Percentiles rank a stretch among this genome's conserved stretches.
phyloP scores from a whole-genome alignment of 228 moss, liverwort and hornwort genomes.

The Sphagnum fallax region DNA sequence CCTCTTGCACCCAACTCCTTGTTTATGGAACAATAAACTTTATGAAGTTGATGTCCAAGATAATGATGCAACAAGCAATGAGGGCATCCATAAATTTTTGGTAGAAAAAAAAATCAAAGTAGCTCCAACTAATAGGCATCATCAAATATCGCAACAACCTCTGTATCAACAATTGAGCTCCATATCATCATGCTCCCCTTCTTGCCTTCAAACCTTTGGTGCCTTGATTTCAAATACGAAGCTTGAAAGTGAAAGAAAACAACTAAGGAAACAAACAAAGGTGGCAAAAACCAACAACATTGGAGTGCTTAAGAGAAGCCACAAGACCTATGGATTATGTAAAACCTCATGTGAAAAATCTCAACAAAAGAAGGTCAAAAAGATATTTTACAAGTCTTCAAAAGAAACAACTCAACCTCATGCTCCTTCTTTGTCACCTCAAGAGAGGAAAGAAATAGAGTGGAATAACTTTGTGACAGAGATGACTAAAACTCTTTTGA shows the following conservation, averaged over 20 bases:
- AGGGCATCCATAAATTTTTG: no score
- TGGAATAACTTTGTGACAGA: conserved; percentile 43
- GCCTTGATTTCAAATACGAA: not conserved
- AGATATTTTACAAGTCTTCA: conserved; percentile 2
- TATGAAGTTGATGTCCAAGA: conserved; percentile 20
- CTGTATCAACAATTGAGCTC: not conserved
- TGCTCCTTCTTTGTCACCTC: conserved; percentile 1
- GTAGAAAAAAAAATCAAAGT: not conserved
- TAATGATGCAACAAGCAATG: not conserved
- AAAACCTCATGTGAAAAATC: not conserved
- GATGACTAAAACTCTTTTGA: conserved; percentile 40
- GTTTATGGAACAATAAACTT: conserved; percentile 40
- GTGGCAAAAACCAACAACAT: not conserved
- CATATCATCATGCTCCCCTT: not conserved
- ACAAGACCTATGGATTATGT: not conserved
- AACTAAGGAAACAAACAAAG: conserved; percentile 1
- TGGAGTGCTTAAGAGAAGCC: not conserved
- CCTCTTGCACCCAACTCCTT: conserved; percentile 12
- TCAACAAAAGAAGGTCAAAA: conserved; percentile 8
- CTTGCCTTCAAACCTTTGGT: not conserved
- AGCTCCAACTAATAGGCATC: not conserved
- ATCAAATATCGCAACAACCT: not conserved
- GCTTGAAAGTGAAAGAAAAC: conserved; percentile 1
- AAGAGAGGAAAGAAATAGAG: conserved; percentile 25
- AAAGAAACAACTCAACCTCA: conserved; percentile 11